These are phyloP conservation scores for Akanthomyces uredinophilus DNA, from an alignment of 2,329 filamentous ascomycete genomes.

Conservation along the genomic window DNA sequence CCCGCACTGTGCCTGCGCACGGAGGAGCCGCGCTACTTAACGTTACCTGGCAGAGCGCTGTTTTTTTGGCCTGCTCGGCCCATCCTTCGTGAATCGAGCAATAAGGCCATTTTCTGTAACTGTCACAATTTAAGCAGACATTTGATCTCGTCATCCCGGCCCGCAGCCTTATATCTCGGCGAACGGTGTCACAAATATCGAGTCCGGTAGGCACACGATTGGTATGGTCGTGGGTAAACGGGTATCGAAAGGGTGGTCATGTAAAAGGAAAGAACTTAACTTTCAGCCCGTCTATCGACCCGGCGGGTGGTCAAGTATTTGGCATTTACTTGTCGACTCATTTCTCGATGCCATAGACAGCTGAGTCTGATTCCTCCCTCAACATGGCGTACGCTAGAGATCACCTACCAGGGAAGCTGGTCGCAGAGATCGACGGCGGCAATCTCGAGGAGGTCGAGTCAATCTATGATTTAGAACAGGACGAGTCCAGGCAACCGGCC, in stretches of 20 bases:
- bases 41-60: neutral
- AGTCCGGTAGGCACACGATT: neutral
- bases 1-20: conserved; percentile 7
- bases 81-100: neutral
- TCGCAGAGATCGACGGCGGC: neutral
- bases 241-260: too few species aligned
- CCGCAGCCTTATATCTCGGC: neutral
- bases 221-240: too few species aligned
- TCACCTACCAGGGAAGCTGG: neutral
- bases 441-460: neutral
- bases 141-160: neutral
- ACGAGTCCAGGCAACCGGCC: neutral
- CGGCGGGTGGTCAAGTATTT: too few species aligned
- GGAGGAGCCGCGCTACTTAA: neutral
- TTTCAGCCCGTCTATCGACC: too few species aligned
- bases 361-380: neutral
- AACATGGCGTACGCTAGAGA: neutral
- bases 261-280: too few species aligned
- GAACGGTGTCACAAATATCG: neutral
- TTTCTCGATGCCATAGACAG: neutral
- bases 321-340: too few species aligned
- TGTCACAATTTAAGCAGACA: neutral
- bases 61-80: neutral
- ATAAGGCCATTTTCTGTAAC: neutral
- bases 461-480: neutral